Conservation (phyloP, 805 yeast genomes). For the Helenozyma rhizophorensis region DNA sequence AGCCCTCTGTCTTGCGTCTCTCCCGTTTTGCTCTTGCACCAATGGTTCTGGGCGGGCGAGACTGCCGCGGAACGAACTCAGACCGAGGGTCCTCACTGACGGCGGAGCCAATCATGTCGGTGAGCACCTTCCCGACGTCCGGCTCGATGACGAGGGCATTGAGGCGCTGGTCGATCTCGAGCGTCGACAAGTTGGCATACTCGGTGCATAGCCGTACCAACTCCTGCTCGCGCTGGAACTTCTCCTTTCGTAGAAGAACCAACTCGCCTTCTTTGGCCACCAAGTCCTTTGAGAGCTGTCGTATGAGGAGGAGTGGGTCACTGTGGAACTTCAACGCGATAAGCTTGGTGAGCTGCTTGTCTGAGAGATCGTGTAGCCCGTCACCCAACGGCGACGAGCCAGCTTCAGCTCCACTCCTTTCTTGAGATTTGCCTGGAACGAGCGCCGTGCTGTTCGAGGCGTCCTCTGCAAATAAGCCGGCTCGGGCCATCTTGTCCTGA, state of each 20-base stretch:
- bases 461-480: too few species aligned
- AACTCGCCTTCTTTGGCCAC: slow-evolving; percentile 46
- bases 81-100: background rate
- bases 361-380: slow-evolving; percentile 19
- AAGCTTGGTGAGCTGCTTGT: slow-evolving; percentile 18
- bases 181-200: slow-evolving; percentile 30
- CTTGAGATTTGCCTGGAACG: too few species aligned
- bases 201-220: slow-evolving; percentile 30
- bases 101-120: slow-evolving; percentile 28
- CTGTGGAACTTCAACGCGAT: slow-evolving; percentile 21
- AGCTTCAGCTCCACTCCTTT: too few species aligned
- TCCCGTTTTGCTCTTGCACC: too few species aligned
- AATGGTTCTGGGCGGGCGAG: background rate
- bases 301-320: slow-evolving; percentile 30
- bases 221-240: slow-evolving; percentile 30
- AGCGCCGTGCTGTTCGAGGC: too few species aligned
- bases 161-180: slow-evolving; percentile 31
- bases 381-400: slow-evolving; percentile 13
- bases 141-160: slow-evolving; percentile 13
- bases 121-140: slow-evolving; percentile 18
- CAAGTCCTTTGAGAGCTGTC: slow-evolving; percentile 46
- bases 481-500: too few species aligned
- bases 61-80: background rate
- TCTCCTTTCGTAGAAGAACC: slow-evolving; percentile 29
- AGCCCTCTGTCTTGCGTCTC: too few species aligned